Conservation (phyloP, 257 asterid species). For the Marsdenia floribunda region DNA sequence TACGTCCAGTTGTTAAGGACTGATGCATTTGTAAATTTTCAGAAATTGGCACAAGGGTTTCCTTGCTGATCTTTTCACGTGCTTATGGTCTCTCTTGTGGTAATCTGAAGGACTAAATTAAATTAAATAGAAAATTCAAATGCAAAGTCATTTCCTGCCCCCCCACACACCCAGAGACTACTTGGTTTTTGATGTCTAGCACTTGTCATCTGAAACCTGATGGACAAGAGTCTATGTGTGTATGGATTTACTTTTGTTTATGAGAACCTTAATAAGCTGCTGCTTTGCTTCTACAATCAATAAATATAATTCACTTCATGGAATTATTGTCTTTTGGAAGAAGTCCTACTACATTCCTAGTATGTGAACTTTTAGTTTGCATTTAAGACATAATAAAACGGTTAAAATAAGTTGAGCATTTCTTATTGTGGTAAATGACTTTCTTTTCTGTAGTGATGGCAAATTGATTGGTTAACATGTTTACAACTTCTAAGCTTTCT, state of each 20-base stretch:
- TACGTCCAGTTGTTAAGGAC: not conserved
- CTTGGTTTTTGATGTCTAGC: slow-evolving; percentile 2
- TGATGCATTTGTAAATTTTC: not conserved
- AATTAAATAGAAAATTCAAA: not conserved
- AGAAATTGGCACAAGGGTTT: not conserved
- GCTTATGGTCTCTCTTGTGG: not conserved
- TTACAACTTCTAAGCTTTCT: not conserved
- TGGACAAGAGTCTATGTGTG: not conserved
- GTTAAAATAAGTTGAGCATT: too few relatives aligned
- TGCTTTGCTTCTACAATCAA: not conserved
- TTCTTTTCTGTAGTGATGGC: too few relatives aligned
- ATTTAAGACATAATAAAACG: too few relatives aligned
- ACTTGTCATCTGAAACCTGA: not conserved
- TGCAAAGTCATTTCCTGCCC: not conserved
- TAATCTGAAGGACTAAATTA: not conserved
- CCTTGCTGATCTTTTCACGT: not conserved
- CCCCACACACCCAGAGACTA: too few relatives aligned
- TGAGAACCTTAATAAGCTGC: not conserved
- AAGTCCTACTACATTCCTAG: not conserved
- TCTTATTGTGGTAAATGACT: not conserved
- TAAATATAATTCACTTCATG: not conserved
- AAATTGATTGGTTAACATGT: not conserved
- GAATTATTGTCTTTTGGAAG: not conserved
- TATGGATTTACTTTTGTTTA: not conserved
- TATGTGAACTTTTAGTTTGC: too few relatives aligned